These are phyloP conservation scores for Potentilla sterilis DNA, from an alignment of 306 rosid genomes.

Conservation along the genomic window DNA sequence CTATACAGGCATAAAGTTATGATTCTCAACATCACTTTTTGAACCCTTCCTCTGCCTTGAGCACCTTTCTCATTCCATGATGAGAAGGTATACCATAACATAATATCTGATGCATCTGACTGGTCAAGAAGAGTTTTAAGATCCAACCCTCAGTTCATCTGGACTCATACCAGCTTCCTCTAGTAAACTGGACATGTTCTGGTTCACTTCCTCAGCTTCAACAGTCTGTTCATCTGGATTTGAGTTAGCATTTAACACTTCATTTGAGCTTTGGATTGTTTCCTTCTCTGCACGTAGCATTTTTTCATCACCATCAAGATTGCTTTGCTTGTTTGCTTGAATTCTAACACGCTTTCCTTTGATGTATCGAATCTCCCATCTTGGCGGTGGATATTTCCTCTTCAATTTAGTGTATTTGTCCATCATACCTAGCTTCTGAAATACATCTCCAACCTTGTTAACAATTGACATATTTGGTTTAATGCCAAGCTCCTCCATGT, in stretches of 20 bases:
- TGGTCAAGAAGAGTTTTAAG: slow-evolving; percentile 19
- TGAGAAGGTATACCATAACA: neutral
- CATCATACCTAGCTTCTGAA: slow-evolving; percentile 74
- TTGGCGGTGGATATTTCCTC: slow-evolving; percentile 72
- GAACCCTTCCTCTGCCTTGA: slow-evolving; percentile 5
- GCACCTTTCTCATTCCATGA: slow-evolving; percentile 15
- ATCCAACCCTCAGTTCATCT: slow-evolving; percentile 24
- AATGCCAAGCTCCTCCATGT: slow-evolving; percentile 91
- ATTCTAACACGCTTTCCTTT: slow-evolving; percentile 72
- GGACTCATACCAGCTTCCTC: slow-evolving; percentile 31
- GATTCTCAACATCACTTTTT: neutral
- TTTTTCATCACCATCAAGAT: slow-evolving; percentile 15
- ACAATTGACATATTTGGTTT: slow-evolving; percentile 58
- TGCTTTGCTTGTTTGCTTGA: slow-evolving; percentile 27
- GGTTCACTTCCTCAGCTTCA: slow-evolving; percentile 27
- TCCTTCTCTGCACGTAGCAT: slow-evolving; percentile 24
- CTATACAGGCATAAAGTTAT: neutral
- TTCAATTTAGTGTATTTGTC: slow-evolving; percentile 64
- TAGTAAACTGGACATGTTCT: neutral
- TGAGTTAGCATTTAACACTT: slow-evolving; percentile 27
- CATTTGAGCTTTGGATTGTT: slow-evolving; percentile 29
- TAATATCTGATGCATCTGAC: neutral
- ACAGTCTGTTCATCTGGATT: slow-evolving; percentile 27
- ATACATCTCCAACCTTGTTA: slow-evolving; percentile 63
- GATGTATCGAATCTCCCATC: slow-evolving; percentile 66